phyloP scores from a whole-genome alignment of 73 alveolate species.

The Paramecium bursaria region DNA sequence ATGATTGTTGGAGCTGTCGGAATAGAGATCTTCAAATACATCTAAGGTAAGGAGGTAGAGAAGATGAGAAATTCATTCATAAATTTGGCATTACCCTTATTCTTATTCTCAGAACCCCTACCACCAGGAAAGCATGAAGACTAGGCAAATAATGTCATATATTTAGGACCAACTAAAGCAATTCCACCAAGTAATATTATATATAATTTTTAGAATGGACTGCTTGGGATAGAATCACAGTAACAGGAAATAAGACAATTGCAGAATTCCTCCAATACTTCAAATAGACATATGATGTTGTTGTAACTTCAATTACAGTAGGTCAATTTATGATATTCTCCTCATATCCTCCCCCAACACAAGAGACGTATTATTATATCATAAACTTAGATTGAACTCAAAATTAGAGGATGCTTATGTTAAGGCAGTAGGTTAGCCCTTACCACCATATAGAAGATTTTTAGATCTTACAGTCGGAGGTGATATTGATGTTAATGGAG shows the following conservation, averaged over 20 bases:
- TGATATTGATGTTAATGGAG: background rate
- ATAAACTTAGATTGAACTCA: slow-evolving; percentile 2
- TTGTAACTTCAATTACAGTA: slow-evolving; percentile 26
- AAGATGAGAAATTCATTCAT: slow-evolving; percentile 92
- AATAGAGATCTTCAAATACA: slow-evolving; percentile 77
- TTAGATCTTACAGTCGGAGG: slow-evolving; percentile 32
- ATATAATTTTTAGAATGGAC: slow-evolving; percentile 58
- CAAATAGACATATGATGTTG: slow-evolving; percentile 60
- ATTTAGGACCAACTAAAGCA: slow-evolving; percentile 85
- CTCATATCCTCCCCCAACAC: slow-evolving; percentile 11
- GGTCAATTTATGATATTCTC: background rate
- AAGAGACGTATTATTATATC: slow-evolving; percentile 12
- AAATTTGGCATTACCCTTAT: slow-evolving; percentile 90
- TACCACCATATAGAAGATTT: slow-evolving; percentile 31
- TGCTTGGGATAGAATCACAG: slow-evolving; percentile 90
- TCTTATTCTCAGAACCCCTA: slow-evolving; percentile 84
- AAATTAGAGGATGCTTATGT: background rate
- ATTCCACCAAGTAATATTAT: slow-evolving; percentile 88
- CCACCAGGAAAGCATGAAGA: slow-evolving; percentile 86
- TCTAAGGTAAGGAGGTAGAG: slow-evolving; percentile 73
- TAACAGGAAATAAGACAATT: slow-evolving; percentile 85
- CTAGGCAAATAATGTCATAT: slow-evolving; percentile 82
- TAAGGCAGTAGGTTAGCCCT: background rate
- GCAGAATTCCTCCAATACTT: slow-evolving; percentile 77
- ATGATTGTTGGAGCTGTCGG: slow-evolving; percentile 97